These are phyloP conservation scores for Arachis stenosperma DNA, from an alignment of 306 rosid genomes.

Conservation along the genomic window DNA sequence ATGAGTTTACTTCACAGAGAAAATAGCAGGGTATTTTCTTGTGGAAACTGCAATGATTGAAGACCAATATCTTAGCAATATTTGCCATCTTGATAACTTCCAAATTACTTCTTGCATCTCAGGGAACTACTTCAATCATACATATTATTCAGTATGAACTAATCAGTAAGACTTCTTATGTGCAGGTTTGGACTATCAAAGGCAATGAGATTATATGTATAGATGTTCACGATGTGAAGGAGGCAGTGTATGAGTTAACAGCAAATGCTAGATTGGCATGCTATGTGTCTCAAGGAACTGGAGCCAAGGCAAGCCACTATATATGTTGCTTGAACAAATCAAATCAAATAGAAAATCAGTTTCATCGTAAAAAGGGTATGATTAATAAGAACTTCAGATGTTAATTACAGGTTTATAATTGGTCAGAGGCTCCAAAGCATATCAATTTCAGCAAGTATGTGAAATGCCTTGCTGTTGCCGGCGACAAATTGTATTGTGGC, in stretches of 20 bases:
- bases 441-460: conserved; percentile 80
- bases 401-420: conserved; percentile 60
- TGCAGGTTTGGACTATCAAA: conserved; percentile 75
- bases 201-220: conserved; percentile 70
- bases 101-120: conserved; percentile 14
- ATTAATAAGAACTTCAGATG: conserved; percentile 26
- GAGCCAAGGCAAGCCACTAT: conserved; percentile 66
- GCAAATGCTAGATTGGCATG: conserved; percentile 70
- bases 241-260: conserved; percentile 66
- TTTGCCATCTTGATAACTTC: conserved; percentile 11
- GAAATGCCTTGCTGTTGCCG: conserved; percentile 71
- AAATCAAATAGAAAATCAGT: conserved; percentile 28
- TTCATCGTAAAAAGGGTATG: conserved; percentile 14
- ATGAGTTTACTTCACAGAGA: neutral
- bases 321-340: conserved; percentile 10
- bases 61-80: conserved; percentile 2
- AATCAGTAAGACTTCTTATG: conserved; percentile 25
- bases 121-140: conserved; percentile 14
- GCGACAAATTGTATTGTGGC: conserved; percentile 77
- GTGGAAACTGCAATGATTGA: conserved; percentile 16
- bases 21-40: conserved; percentile 10
- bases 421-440: conserved; percentile 69
- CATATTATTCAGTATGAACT: neutral
- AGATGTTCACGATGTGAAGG: conserved; percentile 79
- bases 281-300: conserved; percentile 82